Percentiles rank a stretch among this genome's conserved stretches.
These are phyloP conservation scores for Heterococcus sp. DNA, from an alignment of 108 stramenopile species.

Conservation along the genomic window DNA sequence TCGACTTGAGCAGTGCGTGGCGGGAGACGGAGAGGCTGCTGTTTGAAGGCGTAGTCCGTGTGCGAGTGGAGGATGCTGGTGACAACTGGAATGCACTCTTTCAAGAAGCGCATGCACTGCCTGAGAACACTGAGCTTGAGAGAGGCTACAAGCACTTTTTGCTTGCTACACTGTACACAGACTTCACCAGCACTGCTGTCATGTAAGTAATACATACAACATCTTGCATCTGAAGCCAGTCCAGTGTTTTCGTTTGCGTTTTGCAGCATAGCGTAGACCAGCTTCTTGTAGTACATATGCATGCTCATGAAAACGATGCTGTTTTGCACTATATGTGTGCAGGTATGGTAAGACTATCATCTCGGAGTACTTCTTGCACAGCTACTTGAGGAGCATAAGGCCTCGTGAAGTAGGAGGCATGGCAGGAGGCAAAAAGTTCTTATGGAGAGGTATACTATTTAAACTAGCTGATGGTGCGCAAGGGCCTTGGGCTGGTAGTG, in stretches of 20 bases:
- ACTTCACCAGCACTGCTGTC: background rate
- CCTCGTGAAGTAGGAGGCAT: constrained; percentile 17
- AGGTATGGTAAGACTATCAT: constrained; percentile 22
- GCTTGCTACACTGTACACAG: background rate
- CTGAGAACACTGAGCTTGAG: constrained; percentile 10
- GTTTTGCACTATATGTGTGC: constrained; percentile 10
- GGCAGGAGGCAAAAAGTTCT: constrained; percentile 40
- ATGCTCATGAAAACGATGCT: background rate
- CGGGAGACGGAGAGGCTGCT: constrained; percentile 19
- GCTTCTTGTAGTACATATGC: background rate
- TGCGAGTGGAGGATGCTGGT: constrained; percentile 11
- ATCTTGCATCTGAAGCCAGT: background rate
- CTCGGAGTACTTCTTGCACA: constrained; percentile 45
- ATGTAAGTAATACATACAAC: background rate
- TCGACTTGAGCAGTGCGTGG: background rate
- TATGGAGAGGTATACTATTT: constrained; percentile 48
- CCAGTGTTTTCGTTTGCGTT: background rate
- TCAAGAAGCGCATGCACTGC: constrained; percentile 20
- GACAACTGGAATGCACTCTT: constrained; percentile 43
- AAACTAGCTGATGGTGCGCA: constrained; percentile 43
- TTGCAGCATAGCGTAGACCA: background rate
- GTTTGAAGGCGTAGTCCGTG: constrained; percentile 5
- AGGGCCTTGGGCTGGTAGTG: constrained; percentile 44
- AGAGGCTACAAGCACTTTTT: constrained; percentile 1
- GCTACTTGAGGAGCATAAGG: constrained; percentile 40